Conservation (phyloP, 352 stramenopile genomes). For the Pythium rhizo-oryzae region DNA sequence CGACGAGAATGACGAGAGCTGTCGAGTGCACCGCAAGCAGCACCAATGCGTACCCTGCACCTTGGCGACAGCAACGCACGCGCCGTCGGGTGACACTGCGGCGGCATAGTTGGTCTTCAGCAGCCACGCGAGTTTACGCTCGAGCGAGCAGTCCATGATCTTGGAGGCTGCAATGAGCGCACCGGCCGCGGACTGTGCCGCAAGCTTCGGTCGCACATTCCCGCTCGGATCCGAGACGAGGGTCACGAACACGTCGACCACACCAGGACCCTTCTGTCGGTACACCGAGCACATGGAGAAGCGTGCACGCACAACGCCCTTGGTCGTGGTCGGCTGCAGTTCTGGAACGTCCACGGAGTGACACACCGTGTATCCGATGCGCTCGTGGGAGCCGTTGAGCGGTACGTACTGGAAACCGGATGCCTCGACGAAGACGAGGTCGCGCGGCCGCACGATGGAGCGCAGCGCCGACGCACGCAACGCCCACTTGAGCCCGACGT, state of each 20-base stretch:
- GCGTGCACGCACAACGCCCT: slow-evolving; percentile 42
- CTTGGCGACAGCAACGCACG: not conserved
- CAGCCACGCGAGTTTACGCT: slow-evolving; percentile 20
- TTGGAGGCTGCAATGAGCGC: not conserved
- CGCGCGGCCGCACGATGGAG: slow-evolving; percentile 26
- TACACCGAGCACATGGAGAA: slow-evolving; percentile 51
- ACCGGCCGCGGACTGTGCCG: not conserved
- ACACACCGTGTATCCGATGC: slow-evolving; percentile 17
- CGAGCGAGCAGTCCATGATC: slow-evolving; percentile 8
- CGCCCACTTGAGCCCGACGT: slow-evolving; percentile 18
- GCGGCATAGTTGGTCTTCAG: not conserved
- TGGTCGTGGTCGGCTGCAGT: slow-evolving; percentile 13
- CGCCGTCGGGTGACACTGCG: not conserved
- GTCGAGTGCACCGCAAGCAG: slow-evolving; percentile 4
- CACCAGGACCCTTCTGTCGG: slow-evolving; percentile 34
- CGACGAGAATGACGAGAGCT: slow-evolving; percentile 6
- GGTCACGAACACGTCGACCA: slow-evolving; percentile 51
- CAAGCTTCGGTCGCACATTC: slow-evolving; percentile 8
- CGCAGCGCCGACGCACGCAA: not conserved
- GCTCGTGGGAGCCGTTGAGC: slow-evolving; percentile 1
- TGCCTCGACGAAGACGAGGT: slow-evolving; percentile 11
- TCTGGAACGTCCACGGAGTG: slow-evolving; percentile 11
- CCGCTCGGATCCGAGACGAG: slow-evolving; percentile 43
- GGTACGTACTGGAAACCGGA: slow-evolving; percentile 4
- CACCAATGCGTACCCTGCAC: not conserved